phyloP scores from a whole-genome alignment of 2,329 filamentous ascomycete species.

The Pleomassaria siparia region DNA sequence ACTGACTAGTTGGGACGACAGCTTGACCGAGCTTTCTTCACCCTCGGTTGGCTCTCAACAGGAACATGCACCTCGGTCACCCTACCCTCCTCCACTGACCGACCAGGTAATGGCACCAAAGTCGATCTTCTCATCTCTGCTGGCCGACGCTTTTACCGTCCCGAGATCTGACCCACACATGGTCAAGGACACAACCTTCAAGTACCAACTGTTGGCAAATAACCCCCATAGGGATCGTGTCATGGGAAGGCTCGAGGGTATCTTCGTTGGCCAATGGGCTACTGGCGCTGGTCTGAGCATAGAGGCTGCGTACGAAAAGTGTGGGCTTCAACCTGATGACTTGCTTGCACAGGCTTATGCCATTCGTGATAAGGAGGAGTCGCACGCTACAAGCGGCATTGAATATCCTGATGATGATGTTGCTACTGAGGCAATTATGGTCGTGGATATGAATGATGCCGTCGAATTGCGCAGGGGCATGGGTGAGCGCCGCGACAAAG shows the following conservation, averaged over 20 bases:
- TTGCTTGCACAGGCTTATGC: neutral
- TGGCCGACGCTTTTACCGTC: no score
- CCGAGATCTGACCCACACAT: no score
- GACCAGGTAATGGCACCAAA: no score
- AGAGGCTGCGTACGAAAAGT: conserved; percentile 10
- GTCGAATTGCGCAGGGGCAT: neutral
- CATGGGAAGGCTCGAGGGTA: conserved; percentile 12
- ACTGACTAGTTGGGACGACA: neutral
- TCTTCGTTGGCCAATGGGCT: conserved; percentile 12
- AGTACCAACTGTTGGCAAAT: conserved; percentile 6
- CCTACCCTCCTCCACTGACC: no score
- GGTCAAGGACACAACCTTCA: conserved; percentile 5
- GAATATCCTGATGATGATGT: no score
- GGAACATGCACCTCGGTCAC: no score
- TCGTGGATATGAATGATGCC: neutral
- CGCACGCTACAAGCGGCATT: no score
- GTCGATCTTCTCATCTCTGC: no score
- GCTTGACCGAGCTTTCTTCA: neutral
- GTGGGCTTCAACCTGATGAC: neutral
- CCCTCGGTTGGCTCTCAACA: no score
- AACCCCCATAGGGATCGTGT: conserved; percentile 4
- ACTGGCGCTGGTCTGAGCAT: conserved; percentile 6
- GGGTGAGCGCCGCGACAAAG: neutral
- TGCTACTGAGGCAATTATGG: no score
- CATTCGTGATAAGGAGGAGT: no score